These are phyloP conservation scores for Pichia phayaonensis DNA, from an alignment of 805 yeast species.

Conservation along the genomic window DNA sequence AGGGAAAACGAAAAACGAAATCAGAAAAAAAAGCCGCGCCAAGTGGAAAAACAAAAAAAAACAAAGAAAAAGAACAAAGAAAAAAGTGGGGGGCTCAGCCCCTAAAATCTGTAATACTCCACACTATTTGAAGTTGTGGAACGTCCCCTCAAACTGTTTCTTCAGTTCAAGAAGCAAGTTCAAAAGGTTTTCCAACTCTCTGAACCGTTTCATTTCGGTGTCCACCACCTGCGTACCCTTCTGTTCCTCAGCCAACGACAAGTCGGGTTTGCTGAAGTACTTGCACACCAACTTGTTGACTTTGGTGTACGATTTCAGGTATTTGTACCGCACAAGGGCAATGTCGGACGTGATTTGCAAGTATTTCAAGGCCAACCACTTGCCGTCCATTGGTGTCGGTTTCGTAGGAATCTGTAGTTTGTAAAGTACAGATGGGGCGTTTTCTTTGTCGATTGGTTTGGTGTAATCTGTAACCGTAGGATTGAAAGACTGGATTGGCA, in stretches of 20 bases:
- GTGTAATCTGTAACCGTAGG: neutral
- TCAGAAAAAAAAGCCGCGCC: neutral
- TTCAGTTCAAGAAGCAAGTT: slow-evolving; percentile 12
- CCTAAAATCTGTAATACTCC: too few relatives aligned
- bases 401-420: slow-evolving; percentile 7
- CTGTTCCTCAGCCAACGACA: slow-evolving; percentile 19
- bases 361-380: slow-evolving; percentile 20
- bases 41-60: neutral
- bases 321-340: slow-evolving; percentile 23
- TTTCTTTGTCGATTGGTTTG: neutral
- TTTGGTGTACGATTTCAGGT: slow-evolving; percentile 19
- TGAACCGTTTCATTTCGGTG: slow-evolving; percentile 19
- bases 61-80: too few relatives aligned
- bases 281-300: slow-evolving; percentile 21
- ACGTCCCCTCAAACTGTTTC: slow-evolving; percentile 13
- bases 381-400: neutral
- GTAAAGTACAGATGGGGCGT: neutral
- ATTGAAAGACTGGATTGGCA: neutral
- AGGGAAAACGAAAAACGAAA: neutral
- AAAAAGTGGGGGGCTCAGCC: too few relatives aligned
- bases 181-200: slow-evolving; percentile 18
- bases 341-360: slow-evolving; percentile 21
- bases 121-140: neutral
- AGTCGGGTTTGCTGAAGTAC: slow-evolving; percentile 20
- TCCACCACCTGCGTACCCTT: slow-evolving; percentile 20